These are phyloP conservation scores for Immersiporthe knoxdaviesiana DNA, from an alignment of 2,329 filamentous ascomycete species.

Conservation along the genomic window DNA sequence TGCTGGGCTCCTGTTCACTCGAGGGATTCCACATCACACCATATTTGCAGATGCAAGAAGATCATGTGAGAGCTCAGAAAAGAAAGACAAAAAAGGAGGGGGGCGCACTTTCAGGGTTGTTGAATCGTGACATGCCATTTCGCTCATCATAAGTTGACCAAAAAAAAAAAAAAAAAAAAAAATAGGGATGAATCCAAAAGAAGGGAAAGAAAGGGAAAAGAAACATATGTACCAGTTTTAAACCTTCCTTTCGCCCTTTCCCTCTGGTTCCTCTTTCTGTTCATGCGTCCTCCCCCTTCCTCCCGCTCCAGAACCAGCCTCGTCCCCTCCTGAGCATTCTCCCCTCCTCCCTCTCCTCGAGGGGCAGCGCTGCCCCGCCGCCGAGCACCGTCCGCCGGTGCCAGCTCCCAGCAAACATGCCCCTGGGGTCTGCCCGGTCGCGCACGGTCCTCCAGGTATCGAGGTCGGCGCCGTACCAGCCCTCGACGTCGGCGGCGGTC, in stretches of 20 bases:
- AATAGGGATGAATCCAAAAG: not conserved
- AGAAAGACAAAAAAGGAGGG: not conserved
- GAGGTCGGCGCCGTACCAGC: slow-evolving; percentile 66
- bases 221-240: not conserved
- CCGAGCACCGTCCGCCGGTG: slow-evolving; percentile 70
- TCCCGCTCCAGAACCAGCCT: slow-evolving; percentile 29
- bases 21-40: not conserved
- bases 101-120: not conserved
- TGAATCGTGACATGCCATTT: not conserved
- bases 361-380: slow-evolving; percentile 28
- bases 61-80: not conserved
- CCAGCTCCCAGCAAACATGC: slow-evolving; percentile 88
- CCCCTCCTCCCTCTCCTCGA: slow-evolving; percentile 29
- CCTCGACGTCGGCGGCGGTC: slow-evolving; percentile 57
- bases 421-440: slow-evolving; percentile 69
- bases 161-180: not conserved
- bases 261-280: not conserved
- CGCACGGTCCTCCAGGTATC: slow-evolving; percentile 65
- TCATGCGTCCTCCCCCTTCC: slow-evolving; percentile 10
- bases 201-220: not conserved
- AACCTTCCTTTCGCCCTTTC: not conserved
- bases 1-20: not conserved
- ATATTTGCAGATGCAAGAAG: not conserved
- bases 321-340: slow-evolving; percentile 20
- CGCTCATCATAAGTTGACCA: not conserved